phyloP scores from a whole-genome alignment of 257 asterid species.

The Paraleonurus japonicus region DNA sequence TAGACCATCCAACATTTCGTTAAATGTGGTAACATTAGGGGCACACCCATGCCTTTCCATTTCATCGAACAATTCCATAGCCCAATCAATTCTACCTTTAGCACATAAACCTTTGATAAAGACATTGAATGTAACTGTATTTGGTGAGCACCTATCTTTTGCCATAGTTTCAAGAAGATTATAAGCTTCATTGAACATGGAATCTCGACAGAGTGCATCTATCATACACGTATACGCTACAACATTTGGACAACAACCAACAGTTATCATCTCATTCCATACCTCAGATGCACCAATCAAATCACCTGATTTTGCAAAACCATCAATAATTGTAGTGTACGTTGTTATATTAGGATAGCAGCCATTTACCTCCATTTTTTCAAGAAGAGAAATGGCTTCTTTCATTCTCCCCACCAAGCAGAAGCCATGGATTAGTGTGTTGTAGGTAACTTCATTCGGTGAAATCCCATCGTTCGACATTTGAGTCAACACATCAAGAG shows the following conservation, averaged over 20 bases:
- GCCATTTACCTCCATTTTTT: conserved; percentile 54
- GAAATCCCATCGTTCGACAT: conserved; percentile 54
- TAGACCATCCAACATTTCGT: conserved; percentile 63
- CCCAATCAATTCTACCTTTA: conserved; percentile 62
- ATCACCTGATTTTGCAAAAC: conserved; percentile 66
- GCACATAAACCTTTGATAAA: conserved; percentile 66
- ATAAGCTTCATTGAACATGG: conserved; percentile 67
- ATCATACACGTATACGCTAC: conserved; percentile 80
- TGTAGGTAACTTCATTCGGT: conserved; percentile 74
- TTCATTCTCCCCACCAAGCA: conserved; percentile 61
- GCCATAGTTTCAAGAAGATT: conserved; percentile 55
- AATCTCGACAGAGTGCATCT: conserved; percentile 62
- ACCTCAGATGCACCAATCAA: conserved; percentile 60
- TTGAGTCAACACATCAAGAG: conserved; percentile 48
- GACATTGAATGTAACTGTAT: conserved; percentile 59
- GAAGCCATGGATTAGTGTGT: conserved; percentile 62
- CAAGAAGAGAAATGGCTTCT: conserved; percentile 43
- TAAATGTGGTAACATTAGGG: conserved; percentile 58
- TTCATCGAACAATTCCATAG: conserved; percentile 57
- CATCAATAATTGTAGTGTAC: conserved; percentile 61
- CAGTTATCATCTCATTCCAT: conserved; percentile 78
- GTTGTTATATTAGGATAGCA: conserved; percentile 59
- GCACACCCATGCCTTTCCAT: conserved; percentile 56
- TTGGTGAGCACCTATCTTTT: conserved; percentile 62
- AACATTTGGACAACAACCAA: conserved; percentile 66